Evolutionary conservation across 2,329 filamentous ascomycete genomes (phyloP).

Genomic region (Sporothrix brasiliensis): DNA sequence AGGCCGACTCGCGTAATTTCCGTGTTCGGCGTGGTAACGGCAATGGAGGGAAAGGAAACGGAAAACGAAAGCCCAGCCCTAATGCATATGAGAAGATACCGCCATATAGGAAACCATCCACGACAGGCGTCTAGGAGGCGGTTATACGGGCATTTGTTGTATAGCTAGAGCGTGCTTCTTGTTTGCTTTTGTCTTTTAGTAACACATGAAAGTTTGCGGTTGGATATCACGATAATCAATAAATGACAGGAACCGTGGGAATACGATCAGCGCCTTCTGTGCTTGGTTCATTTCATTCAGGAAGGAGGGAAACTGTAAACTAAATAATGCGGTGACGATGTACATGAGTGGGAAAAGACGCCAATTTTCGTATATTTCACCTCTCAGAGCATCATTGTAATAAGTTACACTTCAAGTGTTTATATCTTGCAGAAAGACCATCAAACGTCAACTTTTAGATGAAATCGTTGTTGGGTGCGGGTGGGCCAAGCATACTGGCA

Average conservation of each 20-base stretch:
- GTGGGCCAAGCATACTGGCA: conserved; percentile 43
- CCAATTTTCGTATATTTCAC: neutral
- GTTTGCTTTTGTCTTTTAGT: neutral
- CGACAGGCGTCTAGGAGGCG: neutral
- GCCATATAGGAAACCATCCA: conserved; percentile 46
- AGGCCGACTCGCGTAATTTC: conserved; percentile 42
- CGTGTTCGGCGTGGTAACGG: neutral
- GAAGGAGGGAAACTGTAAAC: neutral
- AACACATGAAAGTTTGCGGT: neutral
- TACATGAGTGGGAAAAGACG: neutral
- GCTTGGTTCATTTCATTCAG: neutral
- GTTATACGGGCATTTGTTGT: neutral
- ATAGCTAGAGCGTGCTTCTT: neutral
- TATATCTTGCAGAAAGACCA: too few species aligned
- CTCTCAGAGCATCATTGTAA: neutral
- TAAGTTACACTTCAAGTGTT: too few species aligned
- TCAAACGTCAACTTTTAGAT: neutral
- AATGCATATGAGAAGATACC: conserved; percentile 83
- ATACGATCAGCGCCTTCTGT: too few species aligned
- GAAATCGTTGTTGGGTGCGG: conserved; percentile 30
- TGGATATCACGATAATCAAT: neutral
- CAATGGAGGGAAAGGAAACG: conserved; percentile 29
- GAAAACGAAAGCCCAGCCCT: conserved; percentile 61
- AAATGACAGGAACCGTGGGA: neutral
- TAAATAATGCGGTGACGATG: neutral